A percentile compares a stretch with the other conserved stretches of the same genome.
These are phyloP conservation scores for Clathrospora elynae DNA, from an alignment of 2,329 filamentous ascomycete species.

Conservation along the genomic window DNA sequence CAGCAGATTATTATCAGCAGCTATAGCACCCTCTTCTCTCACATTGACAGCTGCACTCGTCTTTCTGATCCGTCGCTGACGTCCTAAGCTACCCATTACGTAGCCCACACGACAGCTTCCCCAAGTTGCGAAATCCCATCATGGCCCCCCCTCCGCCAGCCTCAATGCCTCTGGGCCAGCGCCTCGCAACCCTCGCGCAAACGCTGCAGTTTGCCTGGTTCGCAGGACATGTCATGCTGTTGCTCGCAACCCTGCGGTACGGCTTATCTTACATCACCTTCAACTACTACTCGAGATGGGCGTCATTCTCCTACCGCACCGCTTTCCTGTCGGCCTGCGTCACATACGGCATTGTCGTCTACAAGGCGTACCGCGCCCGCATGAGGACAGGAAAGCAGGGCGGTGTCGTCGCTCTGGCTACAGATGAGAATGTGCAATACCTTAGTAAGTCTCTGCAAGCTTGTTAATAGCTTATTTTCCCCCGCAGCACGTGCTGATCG, in stretches of 20 bases:
- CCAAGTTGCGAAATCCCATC: slow-evolving; percentile 28
- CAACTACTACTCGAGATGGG: slow-evolving; percentile 80
- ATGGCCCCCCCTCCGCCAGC: slow-evolving; percentile 79
- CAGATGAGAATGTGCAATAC: slow-evolving; percentile 98
- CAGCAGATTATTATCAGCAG: slow-evolving; percentile 21
- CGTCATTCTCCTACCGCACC: slow-evolving; percentile 83
- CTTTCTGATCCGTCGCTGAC: slow-evolving; percentile 33
- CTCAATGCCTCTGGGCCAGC: slow-evolving; percentile 71
- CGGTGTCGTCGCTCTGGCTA: slow-evolving; percentile 69
- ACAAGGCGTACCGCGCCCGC: slow-evolving; percentile 92
- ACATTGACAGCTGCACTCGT: slow-evolving; percentile 20
- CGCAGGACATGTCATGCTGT: slow-evolving; percentile 79
- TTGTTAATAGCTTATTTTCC: not conserved
- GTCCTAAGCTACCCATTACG: slow-evolving; percentile 24
- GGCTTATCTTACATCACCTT: slow-evolving; percentile 83
- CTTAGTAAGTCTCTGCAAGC: slow-evolving; percentile 67
- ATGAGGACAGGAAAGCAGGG: slow-evolving; percentile 72
- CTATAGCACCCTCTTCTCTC: slow-evolving; percentile 13
- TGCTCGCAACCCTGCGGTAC: slow-evolving; percentile 83
- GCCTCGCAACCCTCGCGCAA: slow-evolving; percentile 77
- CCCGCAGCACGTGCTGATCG: slow-evolving; percentile 25
- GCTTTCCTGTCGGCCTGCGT: slow-evolving; percentile 87
- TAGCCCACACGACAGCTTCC: slow-evolving; percentile 34
- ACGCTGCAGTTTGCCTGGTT: slow-evolving; percentile 84
- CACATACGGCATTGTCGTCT: slow-evolving; percentile 97